Conservation (phyloP, 2,329 filamentous ascomycete genomes). For the Neopestalotiopsis sp. region DNA sequence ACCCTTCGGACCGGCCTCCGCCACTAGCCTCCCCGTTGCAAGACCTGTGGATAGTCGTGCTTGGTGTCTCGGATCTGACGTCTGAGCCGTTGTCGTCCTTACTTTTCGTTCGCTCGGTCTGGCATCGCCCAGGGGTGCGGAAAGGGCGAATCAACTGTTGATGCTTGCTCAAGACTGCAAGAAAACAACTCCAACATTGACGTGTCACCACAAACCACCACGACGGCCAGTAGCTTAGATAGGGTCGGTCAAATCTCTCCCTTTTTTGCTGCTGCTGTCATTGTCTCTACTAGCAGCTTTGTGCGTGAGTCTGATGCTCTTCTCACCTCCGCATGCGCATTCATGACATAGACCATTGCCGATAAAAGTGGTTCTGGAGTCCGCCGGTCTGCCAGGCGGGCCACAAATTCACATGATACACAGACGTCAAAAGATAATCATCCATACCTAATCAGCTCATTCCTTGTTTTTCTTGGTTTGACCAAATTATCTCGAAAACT, state of each 20-base stretch:
- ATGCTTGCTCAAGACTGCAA: constrained; percentile 20
- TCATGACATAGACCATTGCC: constrained; percentile 15
- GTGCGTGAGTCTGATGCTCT: constrained; percentile 20
- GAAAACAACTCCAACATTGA: constrained; percentile 22
- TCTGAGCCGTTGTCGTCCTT: constrained; percentile 15
- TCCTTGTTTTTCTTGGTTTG: not conserved
- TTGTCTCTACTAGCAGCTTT: constrained; percentile 16
- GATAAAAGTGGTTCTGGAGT: constrained; percentile 14
- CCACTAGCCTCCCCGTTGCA: constrained; percentile 1
- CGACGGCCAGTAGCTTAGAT: constrained; percentile 23
- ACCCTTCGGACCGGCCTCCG: not conserved
- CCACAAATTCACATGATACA: constrained; percentile 12
- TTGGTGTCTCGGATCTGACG: constrained; percentile 15
- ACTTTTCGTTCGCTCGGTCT: constrained; percentile 16
- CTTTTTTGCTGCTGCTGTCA: constrained; percentile 20
- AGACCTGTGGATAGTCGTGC: not conserved
- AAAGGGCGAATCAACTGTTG: constrained; percentile 22
- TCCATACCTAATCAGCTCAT: constrained; percentile 4
- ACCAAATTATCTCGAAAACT: not conserved
- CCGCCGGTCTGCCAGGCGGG: not conserved
- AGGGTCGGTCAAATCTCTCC: constrained; percentile 24
- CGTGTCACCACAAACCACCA: constrained; percentile 29
- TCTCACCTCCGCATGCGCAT: constrained; percentile 11
- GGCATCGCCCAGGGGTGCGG: constrained; percentile 13
- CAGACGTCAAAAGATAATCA: constrained; percentile 9